Evolutionary conservation across 2,329 filamentous ascomycete genomes (phyloP).

Genomic region (Coleophoma eucalyptorum): DNA sequence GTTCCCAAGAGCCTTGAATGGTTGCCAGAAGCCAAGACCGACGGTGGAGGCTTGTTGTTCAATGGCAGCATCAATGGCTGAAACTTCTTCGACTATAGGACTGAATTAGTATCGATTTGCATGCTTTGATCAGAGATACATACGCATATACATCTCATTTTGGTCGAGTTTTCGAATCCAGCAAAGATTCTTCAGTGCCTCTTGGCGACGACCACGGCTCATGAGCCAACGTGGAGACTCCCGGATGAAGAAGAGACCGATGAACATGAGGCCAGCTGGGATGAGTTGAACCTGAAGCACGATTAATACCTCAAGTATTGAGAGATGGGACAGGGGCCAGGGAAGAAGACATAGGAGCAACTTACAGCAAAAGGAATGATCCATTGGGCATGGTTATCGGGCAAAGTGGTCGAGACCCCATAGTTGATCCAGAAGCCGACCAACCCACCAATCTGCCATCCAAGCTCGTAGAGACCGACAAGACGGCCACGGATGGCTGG

Average conservation of each 20-base stretch:
- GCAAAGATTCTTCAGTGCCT: slow-evolving; percentile 54
- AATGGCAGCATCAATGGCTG: slow-evolving; percentile 63
- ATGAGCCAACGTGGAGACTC: slow-evolving; percentile 71
- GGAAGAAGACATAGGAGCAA: neutral
- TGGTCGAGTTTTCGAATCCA: slow-evolving; percentile 58
- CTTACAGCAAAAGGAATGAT: slow-evolving; percentile 47
- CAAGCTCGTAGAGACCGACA: slow-evolving; percentile 61
- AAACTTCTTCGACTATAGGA: slow-evolving; percentile 12
- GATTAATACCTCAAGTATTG: neutral
- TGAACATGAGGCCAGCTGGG: slow-evolving; percentile 57
- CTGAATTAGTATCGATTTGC: neutral
- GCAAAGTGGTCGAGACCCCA: slow-evolving; percentile 47
- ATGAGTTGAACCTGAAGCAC: slow-evolving; percentile 52
- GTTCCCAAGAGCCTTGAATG: slow-evolving; percentile 53
- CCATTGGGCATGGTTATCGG: slow-evolving; percentile 50
- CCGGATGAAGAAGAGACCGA: slow-evolving; percentile 55
- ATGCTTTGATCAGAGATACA: neutral
- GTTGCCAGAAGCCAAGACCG: slow-evolving; percentile 64
- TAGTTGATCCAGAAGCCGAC: slow-evolving; percentile 61
- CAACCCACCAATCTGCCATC: slow-evolving; percentile 57
- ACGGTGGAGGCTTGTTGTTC: slow-evolving; percentile 58
- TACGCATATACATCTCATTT: slow-evolving; percentile 36
- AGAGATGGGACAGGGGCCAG: neutral
- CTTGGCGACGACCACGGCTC: slow-evolving; percentile 52
- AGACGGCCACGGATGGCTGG: slow-evolving; percentile 59